Conservation (phyloP, 306 rosid species). For the Prunus padus region DNA sequence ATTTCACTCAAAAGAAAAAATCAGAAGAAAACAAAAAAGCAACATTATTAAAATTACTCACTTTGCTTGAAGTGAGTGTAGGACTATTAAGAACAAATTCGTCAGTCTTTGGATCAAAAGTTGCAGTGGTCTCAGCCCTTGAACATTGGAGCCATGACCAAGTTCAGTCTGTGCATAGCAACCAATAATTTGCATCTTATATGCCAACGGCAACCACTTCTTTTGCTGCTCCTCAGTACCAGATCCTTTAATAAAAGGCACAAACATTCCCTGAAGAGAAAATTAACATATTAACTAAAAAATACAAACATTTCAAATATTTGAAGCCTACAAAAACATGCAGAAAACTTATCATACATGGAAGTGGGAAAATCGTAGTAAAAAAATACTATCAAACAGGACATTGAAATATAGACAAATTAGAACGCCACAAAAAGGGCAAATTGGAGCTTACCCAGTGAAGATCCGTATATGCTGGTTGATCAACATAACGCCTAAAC, state of each 20-base stretch:
- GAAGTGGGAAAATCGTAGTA: neutral
- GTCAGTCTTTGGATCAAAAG: conserved; percentile 78
- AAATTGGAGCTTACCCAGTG: conserved; percentile 74
- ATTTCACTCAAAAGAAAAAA: conserved; percentile 1
- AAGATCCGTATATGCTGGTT: conserved; percentile 88
- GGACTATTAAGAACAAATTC: conserved; percentile 89
- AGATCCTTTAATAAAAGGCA: conserved; percentile 85
- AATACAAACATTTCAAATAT: neutral
- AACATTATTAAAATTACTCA: conserved; percentile 38
- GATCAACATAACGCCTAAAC: conserved; percentile 70
- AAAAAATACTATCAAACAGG: neutral
- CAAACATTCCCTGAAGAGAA: conserved; percentile 78
- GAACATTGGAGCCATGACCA: conserved; percentile 98
- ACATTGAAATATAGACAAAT: neutral
- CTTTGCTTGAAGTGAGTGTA: conserved; percentile 93
- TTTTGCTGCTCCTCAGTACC: conserved; percentile 90
- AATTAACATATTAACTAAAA: conserved; percentile 13
- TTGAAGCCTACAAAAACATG: neutral
- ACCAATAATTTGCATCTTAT: conserved; percentile 93
- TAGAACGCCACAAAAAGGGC: conserved; percentile 13
- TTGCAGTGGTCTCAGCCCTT: conserved; percentile 98
- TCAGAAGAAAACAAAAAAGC: neutral
- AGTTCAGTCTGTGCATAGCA: conserved; percentile 99
- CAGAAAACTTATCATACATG: conserved; percentile 11
- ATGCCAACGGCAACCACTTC: conserved; percentile 87